Conservation (phyloP, 257 asterid species). For the Plectranthus barbatus region DNA sequence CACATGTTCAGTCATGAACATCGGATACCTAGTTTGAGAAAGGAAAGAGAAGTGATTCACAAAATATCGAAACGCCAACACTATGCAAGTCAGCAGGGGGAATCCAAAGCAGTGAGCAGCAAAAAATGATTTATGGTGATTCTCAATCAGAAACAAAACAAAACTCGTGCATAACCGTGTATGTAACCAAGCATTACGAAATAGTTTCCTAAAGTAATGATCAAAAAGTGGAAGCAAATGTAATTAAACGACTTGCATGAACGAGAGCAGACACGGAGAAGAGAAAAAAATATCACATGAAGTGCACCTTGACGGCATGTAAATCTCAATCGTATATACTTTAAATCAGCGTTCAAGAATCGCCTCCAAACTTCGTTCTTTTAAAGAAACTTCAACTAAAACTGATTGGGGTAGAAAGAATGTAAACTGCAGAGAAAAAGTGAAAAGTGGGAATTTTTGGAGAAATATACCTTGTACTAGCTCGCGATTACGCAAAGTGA, state of each 20-base stretch:
- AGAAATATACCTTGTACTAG: not conserved
- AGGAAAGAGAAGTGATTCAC: conserved; percentile 15
- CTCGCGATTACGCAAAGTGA: conserved; percentile 6
- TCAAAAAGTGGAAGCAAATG: not conserved
- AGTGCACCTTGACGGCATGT: not conserved
- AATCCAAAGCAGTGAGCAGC: not conserved
- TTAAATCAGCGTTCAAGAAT: not conserved
- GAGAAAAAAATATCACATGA: no score
- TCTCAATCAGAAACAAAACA: conserved; percentile 3
- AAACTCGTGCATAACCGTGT: not conserved
- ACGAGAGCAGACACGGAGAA: not conserved
- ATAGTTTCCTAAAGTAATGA: not conserved
- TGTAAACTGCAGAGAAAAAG: not conserved
- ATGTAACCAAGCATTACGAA: not conserved
- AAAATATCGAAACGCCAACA: not conserved
- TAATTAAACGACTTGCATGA: conserved; percentile 16
- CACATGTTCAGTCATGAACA: conserved; percentile 26
- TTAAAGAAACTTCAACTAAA: not conserved
- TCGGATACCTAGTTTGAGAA: conserved; percentile 11
- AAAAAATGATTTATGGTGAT: not conserved
- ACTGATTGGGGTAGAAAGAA: not conserved
- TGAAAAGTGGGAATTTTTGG: not conserved
- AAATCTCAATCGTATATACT: not conserved
- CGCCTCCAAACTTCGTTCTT: not conserved
- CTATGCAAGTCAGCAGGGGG: conserved; percentile 1